Evolutionary conservation across 805 yeast species (phyloP), one percentile per base, ranked within the genome.

Genomic region (Kluyveromyces siamensis): DNA sequence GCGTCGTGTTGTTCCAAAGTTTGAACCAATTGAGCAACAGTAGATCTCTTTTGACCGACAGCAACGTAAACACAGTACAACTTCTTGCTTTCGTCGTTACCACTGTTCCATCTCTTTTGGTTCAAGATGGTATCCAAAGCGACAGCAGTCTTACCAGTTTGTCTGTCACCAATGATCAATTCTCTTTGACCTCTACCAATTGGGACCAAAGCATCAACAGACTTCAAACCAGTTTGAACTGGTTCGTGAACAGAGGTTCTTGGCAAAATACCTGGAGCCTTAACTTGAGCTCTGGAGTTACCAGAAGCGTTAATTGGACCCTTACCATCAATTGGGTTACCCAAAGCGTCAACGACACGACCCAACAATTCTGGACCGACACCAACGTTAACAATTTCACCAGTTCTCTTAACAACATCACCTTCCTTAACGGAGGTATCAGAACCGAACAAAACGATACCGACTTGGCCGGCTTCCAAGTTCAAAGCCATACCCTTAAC

Each of bases 181-280:
- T 93, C 99, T 87, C 99, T 93, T 80, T 93, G 99, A 75, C 99
- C 99, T 86, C 99, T 93, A 72, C 99, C 99, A 66, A 93, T 76
- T 75, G 99, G 99, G 75, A 93, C 99, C 68, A 93, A 84, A 71
- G 99, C 91, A 72, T 93, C 99, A 65, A 93, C 96, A 57, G 97
- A 84, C 81, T 93, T 93, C 71, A 93, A 84, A 84, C 99, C 99
- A 68, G 99, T 91, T 81, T 93, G 99, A 85, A 93, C 93, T 73
- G 99, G 99, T 83, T 93, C 99, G 79, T 72, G 83, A 62, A 93
- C 99, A 55, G 97, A 88, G 69, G 84, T 87, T 83, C 99, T 91
- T 80, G 99, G 99, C 74, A 93, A 83, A 69, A 93, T 93, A 83
- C 99, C 99, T 75, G 99, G 99, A 65, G 99, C 99, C 81, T 93